phyloP scores from a whole-genome alignment of 2,329 filamentous ascomycete species.

The Tolypocladium cylindrosporum region DNA sequence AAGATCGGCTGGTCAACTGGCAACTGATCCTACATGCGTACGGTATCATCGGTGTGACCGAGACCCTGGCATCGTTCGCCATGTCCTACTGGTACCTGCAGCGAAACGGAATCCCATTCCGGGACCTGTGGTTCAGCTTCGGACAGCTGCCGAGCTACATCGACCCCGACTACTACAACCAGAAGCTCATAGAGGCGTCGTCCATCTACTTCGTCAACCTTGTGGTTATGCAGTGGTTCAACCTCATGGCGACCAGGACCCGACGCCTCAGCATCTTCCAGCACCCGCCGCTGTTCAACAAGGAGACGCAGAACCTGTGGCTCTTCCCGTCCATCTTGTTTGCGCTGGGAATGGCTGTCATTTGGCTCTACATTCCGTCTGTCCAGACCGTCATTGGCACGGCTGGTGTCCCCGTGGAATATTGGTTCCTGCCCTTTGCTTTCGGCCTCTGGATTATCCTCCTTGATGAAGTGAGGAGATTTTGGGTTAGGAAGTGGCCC shows the following conservation, averaged over 20 bases:
- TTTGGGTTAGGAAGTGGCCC: conserved; percentile 48
- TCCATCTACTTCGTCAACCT: conserved; percentile 74
- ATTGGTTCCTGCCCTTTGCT: conserved; percentile 68
- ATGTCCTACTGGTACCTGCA: conserved; percentile 60
- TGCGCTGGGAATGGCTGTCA: conserved; percentile 56
- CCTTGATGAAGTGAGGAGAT: conserved; percentile 60
- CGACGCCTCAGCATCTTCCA: conserved; percentile 59
- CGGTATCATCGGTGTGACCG: conserved; percentile 55
- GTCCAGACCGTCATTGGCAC: conserved; percentile 54
- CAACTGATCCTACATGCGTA: conserved; percentile 65
- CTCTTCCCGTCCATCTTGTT: conserved; percentile 64
- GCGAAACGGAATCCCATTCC: conserved; percentile 54
- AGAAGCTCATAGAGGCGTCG: conserved; percentile 52
- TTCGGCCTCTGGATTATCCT: conserved; percentile 52
- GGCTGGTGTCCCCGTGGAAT: conserved; percentile 53
- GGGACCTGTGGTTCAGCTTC: conserved; percentile 57
- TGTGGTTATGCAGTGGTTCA: conserved; percentile 77
- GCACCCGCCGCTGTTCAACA: conserved; percentile 59
- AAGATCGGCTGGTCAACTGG: conserved; percentile 64
- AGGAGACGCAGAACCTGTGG: conserved; percentile 53
- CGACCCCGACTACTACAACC: conserved; percentile 42
- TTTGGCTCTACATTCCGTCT: conserved; percentile 59
- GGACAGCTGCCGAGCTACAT: conserved; percentile 39
- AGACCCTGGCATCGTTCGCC: conserved; percentile 49
- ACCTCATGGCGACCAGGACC: conserved; percentile 59